Evolutionary conservation across 306 rosid genomes (phyloP), one percentile per base, ranked within the genome.

Genomic region (Trifolium dubium): DNA sequence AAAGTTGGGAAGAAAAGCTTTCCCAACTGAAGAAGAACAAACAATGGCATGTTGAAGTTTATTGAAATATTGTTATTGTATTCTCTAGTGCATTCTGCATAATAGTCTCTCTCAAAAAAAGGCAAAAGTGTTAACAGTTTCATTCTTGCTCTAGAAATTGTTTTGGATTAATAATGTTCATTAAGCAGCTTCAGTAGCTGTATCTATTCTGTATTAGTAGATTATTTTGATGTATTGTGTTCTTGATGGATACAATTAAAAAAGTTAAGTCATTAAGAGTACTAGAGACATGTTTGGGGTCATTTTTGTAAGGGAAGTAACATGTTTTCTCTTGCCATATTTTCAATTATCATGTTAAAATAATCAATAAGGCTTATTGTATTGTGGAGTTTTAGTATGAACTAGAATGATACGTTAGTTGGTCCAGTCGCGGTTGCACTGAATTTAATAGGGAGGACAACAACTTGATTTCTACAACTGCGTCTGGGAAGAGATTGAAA

Each of bases 41-140:
- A 77, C 99, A 94, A 61, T 94, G 99, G 99, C 99, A 94, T 72
- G 99, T 94, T 56, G 99, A 94, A 78, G 99, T 94, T 30, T 94
- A 94, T 71, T 94, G 87, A 93, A 77, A 40, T 79, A 34, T 58
- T 23, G 6, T 55, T 55, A 15, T 44, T 51, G 0, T 49, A 14
- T n/a, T n/a, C 9, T 51, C 11, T 17, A 18, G 9, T 17, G 58
- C 58, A 17, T 23, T 14, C 2, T 49, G 55, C 10, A 14, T 49
- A 18, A 53, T 8, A 53, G 30, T 18, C 29, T 17, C 5, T n/a
- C 11, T 53, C 23, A 23, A n/a, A 56, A 28, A 28, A 56, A 28
- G 37, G 28, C 63, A 4, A 8, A 53, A 56, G 15, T 56, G 63
- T 56, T 56, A 13, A n/a, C 15, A 28, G 12, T 56, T 28, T 56